Evolutionary conservation across 108 stramenopile species (phyloP), one percentile per base, ranked within the genome.

Genomic region (Phaeodactylum tricornutum): DNA sequence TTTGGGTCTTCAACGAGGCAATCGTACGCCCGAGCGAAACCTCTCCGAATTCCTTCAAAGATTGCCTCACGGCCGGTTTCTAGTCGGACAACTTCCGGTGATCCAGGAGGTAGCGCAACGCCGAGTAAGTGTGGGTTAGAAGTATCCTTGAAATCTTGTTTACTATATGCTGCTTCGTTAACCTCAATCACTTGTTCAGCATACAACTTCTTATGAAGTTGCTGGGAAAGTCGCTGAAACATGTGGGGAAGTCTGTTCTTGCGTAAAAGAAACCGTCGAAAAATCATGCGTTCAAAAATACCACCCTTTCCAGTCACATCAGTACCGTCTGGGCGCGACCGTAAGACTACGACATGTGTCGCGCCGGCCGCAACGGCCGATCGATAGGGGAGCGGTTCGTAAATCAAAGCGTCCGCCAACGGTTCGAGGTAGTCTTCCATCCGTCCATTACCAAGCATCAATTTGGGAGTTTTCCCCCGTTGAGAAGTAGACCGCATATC

Each of bases 11-110:
- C 82, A 21, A 90, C 88, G 28, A 94, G 54, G 22, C 77, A 81
- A 66, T 94, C 93, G 54, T 87, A 94, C 2, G 83, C 82, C n/a
- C 86, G 71, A 2, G 93, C 87, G 65, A 94, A 94, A 23, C 93
- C 93, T 39, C 75, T 49, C 35, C 88, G 67, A 0, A 94, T 82
- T 0, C 87, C 89, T 21, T 84, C 65, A 55, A 94, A 87, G 19
- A 94, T 91, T 29, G 67, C 77, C 43, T 70, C 62, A 41, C 93
- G 74, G 4, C 73, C 66, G 12, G 72, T 87, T 66, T 94, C 93
- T 24, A 87, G 51, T 30, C 77, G 50, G 6, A 77, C 46, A 0
- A 96, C 74, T 57, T 94, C 95, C 0, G 62, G 55, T 23, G 78
- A 87, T 24, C 87, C 87, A 9, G 91, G 78, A 21, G 79, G 79